phyloP scores from a whole-genome alignment of 2,329 filamentous ascomycete species.

The Sordariomycetes sp. region DNA sequence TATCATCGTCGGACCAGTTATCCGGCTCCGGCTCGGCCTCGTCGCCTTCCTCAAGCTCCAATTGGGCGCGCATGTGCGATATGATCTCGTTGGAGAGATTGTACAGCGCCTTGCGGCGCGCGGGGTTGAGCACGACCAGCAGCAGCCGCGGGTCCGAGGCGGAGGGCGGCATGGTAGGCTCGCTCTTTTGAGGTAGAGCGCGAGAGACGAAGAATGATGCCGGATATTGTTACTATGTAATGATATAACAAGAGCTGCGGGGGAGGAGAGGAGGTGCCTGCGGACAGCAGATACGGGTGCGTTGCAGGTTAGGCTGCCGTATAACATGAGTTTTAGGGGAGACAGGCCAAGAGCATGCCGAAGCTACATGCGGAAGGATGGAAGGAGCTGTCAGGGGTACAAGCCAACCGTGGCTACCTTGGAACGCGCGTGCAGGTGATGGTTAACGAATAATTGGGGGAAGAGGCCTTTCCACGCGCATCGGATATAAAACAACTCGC shows the following conservation, averaged over 20 bases:
- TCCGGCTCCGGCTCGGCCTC: slow-evolving; percentile 6
- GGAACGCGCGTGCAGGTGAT: too few species aligned
- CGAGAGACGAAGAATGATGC: background rate
- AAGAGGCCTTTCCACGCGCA: too few species aligned
- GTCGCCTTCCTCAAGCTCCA: slow-evolving; percentile 26
- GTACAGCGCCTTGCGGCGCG: slow-evolving; percentile 39
- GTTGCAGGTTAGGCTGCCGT: background rate
- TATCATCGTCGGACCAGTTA: slow-evolving; percentile 6
- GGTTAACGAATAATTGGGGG: too few species aligned
- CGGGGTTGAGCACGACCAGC: slow-evolving; percentile 41
- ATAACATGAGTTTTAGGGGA: background rate
- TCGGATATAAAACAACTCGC: too few species aligned
- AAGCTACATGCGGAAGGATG: too few species aligned
- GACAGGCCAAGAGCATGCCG: background rate
- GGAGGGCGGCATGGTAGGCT: slow-evolving; percentile 36
- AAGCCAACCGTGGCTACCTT: too few species aligned
- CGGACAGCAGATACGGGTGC: background rate
- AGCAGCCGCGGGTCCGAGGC: slow-evolving; percentile 44
- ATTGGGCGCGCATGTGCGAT: slow-evolving; percentile 40
- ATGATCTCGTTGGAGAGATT: slow-evolving; percentile 39
- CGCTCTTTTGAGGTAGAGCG: background rate
- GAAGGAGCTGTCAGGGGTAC: too few species aligned
- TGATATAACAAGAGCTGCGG: background rate
- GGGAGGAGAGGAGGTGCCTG: background rate
- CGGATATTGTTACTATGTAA: background rate